A percentile compares a stretch with the other conserved stretches of the same genome.
Evolutionary conservation across 2,329 filamentous ascomycete genomes (phyloP).

Genomic region (Chalaropsis thielavioides): DNA sequence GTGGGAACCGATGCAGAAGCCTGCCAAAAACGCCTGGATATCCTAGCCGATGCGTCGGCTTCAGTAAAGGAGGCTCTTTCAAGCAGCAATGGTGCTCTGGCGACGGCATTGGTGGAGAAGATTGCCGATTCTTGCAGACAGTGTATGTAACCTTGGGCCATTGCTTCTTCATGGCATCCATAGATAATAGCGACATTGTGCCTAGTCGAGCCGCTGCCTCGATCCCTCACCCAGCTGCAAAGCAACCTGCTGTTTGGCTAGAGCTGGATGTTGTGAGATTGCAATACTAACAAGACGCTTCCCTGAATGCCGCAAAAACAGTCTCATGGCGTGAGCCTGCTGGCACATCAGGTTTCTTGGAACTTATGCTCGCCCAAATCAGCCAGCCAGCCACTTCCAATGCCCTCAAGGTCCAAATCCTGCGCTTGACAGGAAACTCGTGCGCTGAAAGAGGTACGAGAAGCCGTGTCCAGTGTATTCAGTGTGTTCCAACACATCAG

Average conservation of each 20-base stretch:
- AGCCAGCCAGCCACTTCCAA: not conserved
- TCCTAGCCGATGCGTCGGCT: not conserved
- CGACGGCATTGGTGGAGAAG: conserved; percentile 8
- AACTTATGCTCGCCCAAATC: conserved; percentile 3
- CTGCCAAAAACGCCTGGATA: conserved; percentile 9
- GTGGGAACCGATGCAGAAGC: conserved; percentile 7
- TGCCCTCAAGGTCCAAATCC: conserved; percentile 9
- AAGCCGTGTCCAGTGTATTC: not conserved
- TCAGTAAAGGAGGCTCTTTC: conserved; percentile 8
- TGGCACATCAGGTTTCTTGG: conserved; percentile 9
- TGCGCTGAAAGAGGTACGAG: conserved; percentile 14
- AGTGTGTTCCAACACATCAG: not conserved
- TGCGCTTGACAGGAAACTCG: conserved; percentile 16
- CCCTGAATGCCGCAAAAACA: not conserved
- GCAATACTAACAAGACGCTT: not conserved
- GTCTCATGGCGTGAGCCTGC: conserved; percentile 15
- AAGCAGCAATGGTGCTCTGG: not conserved
- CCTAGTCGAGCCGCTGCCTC: not conserved
- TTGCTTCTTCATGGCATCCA: not conserved
- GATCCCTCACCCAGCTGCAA: not conserved
- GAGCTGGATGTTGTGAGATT: not conserved
- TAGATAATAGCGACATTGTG: not conserved
- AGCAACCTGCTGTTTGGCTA: not conserved
- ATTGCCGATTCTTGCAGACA: conserved; percentile 16
- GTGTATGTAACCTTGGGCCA: conserved; percentile 8